Evolutionary conservation across 1,284 basidiomycete species (phyloP).

Genomic region (Irpex lacteus): DNA sequence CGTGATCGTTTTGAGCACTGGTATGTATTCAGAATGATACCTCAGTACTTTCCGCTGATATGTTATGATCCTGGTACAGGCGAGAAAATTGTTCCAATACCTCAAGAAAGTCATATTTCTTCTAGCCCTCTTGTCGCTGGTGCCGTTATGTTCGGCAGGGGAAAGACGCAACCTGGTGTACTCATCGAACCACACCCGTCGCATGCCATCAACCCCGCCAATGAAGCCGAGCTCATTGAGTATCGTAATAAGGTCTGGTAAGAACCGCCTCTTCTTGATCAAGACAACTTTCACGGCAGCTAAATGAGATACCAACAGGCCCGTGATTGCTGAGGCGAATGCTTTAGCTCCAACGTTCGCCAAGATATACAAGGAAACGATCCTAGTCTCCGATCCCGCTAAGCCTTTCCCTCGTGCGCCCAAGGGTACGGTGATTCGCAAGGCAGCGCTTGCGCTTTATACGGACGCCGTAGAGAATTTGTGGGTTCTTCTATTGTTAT

Average conservation of each 20-base stretch:
- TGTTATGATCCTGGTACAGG: slow-evolving; percentile 1
- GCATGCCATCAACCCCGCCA: slow-evolving; percentile 2
- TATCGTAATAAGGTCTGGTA: slow-evolving; percentile 15
- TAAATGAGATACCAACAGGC: neutral
- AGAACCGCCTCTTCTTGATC: neutral
- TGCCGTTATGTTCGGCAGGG: slow-evolving; percentile 23
- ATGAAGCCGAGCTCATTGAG: slow-evolving; percentile 5
- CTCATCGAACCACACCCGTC: slow-evolving; percentile 19
- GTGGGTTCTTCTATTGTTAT: slow-evolving; percentile 18
- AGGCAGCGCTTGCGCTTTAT: slow-evolving; percentile 25
- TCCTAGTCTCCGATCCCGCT: slow-evolving; percentile 21
- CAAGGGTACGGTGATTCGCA: slow-evolving; percentile 27
- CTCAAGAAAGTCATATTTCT: slow-evolving; percentile 27
- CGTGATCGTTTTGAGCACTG: slow-evolving; percentile 19
- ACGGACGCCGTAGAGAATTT: slow-evolving; percentile 26
- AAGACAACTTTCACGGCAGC: no score
- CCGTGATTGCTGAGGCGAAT: slow-evolving; percentile 32
- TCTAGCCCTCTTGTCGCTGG: slow-evolving; percentile 28
- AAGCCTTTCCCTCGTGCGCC: slow-evolving; percentile 28
- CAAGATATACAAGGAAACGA: slow-evolving; percentile 35
- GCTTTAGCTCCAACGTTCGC: slow-evolving; percentile 35
- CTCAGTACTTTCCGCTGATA: neutral
- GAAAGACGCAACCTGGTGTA: slow-evolving; percentile 19
- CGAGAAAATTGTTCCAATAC: slow-evolving; percentile 27
- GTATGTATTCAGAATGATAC: slow-evolving; percentile 6